phyloP scores from a whole-genome alignment of 2,329 filamentous ascomycete genomes.

The Ophiostoma piceae region DNA sequence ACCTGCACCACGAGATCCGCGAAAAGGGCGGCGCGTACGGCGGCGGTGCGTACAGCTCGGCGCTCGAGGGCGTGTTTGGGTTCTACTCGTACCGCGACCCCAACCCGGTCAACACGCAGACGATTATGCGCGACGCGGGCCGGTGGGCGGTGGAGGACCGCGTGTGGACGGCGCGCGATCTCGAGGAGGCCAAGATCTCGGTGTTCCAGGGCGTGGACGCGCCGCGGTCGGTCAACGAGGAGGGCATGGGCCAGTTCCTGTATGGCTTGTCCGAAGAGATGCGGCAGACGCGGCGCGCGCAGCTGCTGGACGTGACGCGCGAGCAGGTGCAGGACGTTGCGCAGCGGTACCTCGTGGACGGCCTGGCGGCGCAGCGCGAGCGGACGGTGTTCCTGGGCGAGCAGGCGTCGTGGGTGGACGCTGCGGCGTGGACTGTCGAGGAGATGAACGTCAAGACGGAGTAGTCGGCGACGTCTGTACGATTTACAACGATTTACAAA shows the following conservation, averaged over 20 bases:
- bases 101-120: constrained; percentile 82
- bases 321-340: constrained; percentile 76
- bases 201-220: constrained; percentile 92
- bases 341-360: constrained; percentile 72
- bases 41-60: constrained; percentile 76
- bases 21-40: constrained; percentile 97
- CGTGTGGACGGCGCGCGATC: constrained; percentile 73
- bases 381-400: constrained; percentile 73
- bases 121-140: constrained; percentile 77
- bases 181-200: constrained; percentile 93
- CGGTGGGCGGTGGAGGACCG: constrained; percentile 70
- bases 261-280: constrained; percentile 82
- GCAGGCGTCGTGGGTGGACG: constrained; percentile 73
- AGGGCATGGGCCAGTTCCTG: constrained; percentile 82
- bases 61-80: constrained; percentile 78
- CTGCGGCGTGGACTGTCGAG: constrained; percentile 63
- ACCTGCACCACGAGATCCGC: constrained; percentile 93
- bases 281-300: constrained; percentile 77
- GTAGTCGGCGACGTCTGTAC: constrained; percentile 26
- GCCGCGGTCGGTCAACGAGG: constrained; percentile 76
- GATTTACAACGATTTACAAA: not conserved
- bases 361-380: constrained; percentile 53
- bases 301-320: constrained; percentile 77
- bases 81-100: constrained; percentile 97
- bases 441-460: constrained; percentile 62